Evolutionary conservation across 495 filamentous ascomycete genomes (phyloP).

Genomic region (Hypomontagnella submonticulosa): DNA sequence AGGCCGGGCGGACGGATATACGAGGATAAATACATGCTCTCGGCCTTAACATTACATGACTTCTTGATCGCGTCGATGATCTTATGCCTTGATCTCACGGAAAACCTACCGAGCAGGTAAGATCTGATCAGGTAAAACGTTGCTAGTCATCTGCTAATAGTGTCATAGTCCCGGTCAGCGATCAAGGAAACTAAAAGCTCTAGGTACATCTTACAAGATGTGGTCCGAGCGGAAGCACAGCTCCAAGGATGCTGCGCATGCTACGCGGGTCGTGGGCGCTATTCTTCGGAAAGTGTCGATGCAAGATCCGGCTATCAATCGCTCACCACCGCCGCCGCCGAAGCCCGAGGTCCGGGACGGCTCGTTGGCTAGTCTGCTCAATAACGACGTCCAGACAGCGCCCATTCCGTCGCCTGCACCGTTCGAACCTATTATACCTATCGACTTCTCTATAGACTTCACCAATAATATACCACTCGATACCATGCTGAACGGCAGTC

Average conservation of each 20-base stretch:
- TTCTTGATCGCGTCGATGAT: constrained; percentile 59
- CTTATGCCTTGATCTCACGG: constrained; percentile 54
- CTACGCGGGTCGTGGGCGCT: constrained; percentile 50
- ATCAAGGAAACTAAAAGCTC: constrained; percentile 47
- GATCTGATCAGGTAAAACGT: background rate
- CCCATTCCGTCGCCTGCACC: constrained; percentile 20
- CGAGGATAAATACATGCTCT: constrained; percentile 54
- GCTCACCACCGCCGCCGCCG: constrained; percentile 35
- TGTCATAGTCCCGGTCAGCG: constrained; percentile 40
- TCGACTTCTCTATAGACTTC: constrained; percentile 40
- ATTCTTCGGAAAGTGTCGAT: constrained; percentile 53
- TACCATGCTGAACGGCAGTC: constrained; percentile 43
- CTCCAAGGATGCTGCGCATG: constrained; percentile 52
- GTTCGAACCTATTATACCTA: constrained; percentile 27
- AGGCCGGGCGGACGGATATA: constrained; percentile 52
- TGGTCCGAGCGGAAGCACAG: constrained; percentile 49
- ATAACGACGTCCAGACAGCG: constrained; percentile 41
- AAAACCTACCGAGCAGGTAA: constrained; percentile 45
- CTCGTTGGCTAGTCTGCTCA: constrained; percentile 43
- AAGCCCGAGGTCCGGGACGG: constrained; percentile 42
- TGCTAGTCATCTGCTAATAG: constrained; percentile 16
- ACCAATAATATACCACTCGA: constrained; percentile 44
- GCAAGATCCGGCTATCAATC: constrained; percentile 32
- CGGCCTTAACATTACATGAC: constrained; percentile 54
- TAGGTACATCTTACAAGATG: constrained; percentile 54